Evolutionary conservation across 208 protist species (phyloP), one percentile per base, ranked within the genome.

Genomic region (Leishmania gerbilli): DNA sequence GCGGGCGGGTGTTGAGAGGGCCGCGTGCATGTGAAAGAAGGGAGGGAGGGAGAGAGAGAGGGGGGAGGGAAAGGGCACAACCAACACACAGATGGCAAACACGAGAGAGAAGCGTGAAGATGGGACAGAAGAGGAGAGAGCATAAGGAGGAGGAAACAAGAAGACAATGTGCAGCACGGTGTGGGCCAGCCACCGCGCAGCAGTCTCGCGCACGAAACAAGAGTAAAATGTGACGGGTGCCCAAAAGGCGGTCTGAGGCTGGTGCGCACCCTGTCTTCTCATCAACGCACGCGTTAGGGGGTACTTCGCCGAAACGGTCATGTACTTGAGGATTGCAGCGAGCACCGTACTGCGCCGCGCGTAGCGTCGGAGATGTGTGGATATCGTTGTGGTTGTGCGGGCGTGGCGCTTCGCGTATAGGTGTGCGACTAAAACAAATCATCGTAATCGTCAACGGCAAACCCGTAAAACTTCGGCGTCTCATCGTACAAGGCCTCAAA

Each of bases 371-470:
- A 37, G 24, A 45, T 51, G 42, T 27, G 13, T 34, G 13, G n/a
- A 1, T 31, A 74, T 8, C 21, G 47, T 2, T 65, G 34, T 49
- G 56, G 1, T 37, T 65, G 15, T 65, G 74, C 68, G 56, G 51
- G 37, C 0, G 19, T 17, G 49, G 27, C 1, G 4, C 51, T 49
- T 34, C 15, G 62, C 31, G 62, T 21, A 40, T 17, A 40, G 27
- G 49, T 42, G 49, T 75, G 42, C 58, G 76, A 60, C 82, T 90
- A 98, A 82, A 98, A 98, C 27, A 98, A 79, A 74, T 98, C 95
- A 71, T 98, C 95, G 83, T 98, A 98, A 86, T 98, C 95, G 76
- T 98, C 95, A 37, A 98, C 95, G 27, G 95, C 95, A 79, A 93
- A 95, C n/a, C 95, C 95, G 85, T 93, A 98, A 72, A 98, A 98